Percentiles rank a stretch among this genome's conserved stretches.
Evolutionary conservation across 495 filamentous ascomycete species (phyloP).

Genomic region (Cetradonia linearis): DNA sequence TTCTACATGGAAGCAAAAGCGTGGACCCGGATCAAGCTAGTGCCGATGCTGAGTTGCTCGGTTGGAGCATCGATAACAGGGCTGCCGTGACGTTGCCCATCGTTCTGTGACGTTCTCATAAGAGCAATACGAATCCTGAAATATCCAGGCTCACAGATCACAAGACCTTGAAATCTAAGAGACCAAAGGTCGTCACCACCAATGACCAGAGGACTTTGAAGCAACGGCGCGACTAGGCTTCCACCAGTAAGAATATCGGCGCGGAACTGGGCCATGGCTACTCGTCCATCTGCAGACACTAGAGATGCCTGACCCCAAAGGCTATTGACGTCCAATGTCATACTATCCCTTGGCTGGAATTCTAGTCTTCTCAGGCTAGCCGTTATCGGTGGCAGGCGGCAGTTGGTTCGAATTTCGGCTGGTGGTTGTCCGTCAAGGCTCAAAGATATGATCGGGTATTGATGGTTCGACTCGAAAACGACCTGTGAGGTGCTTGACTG

Average conservation of each 20-base stretch:
- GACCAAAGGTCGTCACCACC: not conserved
- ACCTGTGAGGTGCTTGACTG: not conserved
- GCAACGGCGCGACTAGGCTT: constrained; percentile 7
- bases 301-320: constrained; percentile 14
- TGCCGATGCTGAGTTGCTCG: constrained; percentile 10
- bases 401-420: constrained; percentile 6
- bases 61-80: constrained; percentile 8
- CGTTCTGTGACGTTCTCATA: constrained; percentile 12
- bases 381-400: constrained; percentile 6
- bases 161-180: constrained; percentile 3
- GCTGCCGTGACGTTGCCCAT: constrained; percentile 4
- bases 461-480: not conserved
- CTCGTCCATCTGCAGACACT: constrained; percentile 10
- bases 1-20: not conserved
- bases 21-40: constrained; percentile 9
- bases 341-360: not conserved
- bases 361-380: not conserved
- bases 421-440: constrained; percentile 15
- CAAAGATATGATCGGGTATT: not conserved
- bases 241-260: constrained; percentile 4
- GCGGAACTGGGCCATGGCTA: constrained; percentile 12
- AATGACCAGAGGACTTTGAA: not conserved
- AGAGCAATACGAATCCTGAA: constrained; percentile 15
- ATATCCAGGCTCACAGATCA: constrained; percentile 7
- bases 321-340: constrained; percentile 2